Percentiles rank a stretch among this genome's conserved stretches.
Evolutionary conservation across 2,329 filamentous ascomycete genomes (phyloP).

Genomic region (Davidsoniella australis): DNA sequence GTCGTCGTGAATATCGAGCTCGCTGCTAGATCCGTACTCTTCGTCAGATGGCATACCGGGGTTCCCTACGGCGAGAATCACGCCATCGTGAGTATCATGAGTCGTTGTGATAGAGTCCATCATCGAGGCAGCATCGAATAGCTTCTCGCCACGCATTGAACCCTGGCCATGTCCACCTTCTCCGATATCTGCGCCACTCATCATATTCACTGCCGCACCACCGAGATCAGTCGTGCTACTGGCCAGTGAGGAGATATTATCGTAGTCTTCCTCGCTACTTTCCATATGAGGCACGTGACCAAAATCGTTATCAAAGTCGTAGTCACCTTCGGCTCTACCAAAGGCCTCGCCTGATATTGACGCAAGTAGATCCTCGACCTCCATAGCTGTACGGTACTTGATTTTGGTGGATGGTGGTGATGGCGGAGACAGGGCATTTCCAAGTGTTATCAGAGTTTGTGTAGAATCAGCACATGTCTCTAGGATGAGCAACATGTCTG

Average conservation of each 20-base stretch:
- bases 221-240: conserved; percentile 17
- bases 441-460: conserved; percentile 66
- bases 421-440: conserved; percentile 69
- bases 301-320: conserved; percentile 47
- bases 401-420: conserved; percentile 64
- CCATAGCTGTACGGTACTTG: conserved; percentile 77
- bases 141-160: conserved; percentile 21
- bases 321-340: conserved; percentile 40
- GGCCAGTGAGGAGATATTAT: conserved; percentile 7
- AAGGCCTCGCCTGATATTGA: conserved; percentile 84
- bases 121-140: conserved; percentile 28
- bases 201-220: conserved; percentile 17
- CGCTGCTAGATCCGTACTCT: conserved; percentile 30
- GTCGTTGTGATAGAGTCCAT: conserved; percentile 10
- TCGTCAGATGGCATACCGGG: background rate
- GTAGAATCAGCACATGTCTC: conserved; percentile 96
- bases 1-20: conserved; percentile 59
- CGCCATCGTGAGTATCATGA: conserved; percentile 22
- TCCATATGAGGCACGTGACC: conserved; percentile 33
- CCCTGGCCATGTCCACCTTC: background rate
- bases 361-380: conserved; percentile 72
- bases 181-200: background rate
- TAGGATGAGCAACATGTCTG: conserved; percentile 72
- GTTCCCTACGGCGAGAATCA: conserved; percentile 18
- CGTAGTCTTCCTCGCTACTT: conserved; percentile 21